A percentile compares a stretch with the other conserved stretches of the same genome.
Conservation (phyloP, 1,284 basidiomycete species). For the Cryptococcus jaspeensis region DNA sequence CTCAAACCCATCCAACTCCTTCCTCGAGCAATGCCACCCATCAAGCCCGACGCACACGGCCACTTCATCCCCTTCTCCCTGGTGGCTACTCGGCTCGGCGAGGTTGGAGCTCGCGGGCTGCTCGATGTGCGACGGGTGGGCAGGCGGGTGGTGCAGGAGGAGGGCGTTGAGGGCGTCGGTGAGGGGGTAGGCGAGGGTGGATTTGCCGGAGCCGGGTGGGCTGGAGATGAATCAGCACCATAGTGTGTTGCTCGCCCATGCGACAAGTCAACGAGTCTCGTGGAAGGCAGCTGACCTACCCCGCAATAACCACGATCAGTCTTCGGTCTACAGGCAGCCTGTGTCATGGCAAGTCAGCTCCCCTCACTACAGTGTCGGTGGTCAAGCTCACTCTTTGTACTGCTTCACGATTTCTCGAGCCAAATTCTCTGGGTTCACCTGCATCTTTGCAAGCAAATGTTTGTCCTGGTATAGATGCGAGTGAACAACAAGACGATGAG, state of each 20-base stretch:
- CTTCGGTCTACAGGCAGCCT: conserved; percentile 11
- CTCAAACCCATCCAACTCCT: conserved; percentile 41
- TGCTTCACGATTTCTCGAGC: conserved; percentile 11
- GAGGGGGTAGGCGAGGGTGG: conserved; percentile 52
- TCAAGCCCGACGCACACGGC: conserved; percentile 55
- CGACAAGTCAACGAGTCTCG: no score
- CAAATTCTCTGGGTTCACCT: conserved; percentile 12
- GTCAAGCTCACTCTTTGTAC: conserved; percentile 18
- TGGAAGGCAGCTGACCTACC: conserved; percentile 8
- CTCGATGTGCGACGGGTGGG: conserved; percentile 2
- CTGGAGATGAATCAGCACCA: conserved; percentile 17
- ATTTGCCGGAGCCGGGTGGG: conserved; percentile 56
- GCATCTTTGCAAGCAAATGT: background rate
- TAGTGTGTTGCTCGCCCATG: no score
- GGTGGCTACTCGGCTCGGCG: conserved; percentile 4
- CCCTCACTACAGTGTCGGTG: background rate
- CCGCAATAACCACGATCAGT: conserved; percentile 16
- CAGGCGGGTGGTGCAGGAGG: conserved; percentile 14
- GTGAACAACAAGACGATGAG: background rate
- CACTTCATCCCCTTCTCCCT: conserved; percentile 15
- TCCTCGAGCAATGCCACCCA: conserved; percentile 55
- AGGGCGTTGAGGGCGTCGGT: conserved; percentile 44
- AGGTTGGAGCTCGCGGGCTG: background rate
- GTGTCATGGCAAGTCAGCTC: background rate
- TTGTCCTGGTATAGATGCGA: background rate